A percentile compares a stretch with the other conserved stretches of the same genome.
Conservation (phyloP, 257 asterid species). For the Forsythia suspensa region DNA sequence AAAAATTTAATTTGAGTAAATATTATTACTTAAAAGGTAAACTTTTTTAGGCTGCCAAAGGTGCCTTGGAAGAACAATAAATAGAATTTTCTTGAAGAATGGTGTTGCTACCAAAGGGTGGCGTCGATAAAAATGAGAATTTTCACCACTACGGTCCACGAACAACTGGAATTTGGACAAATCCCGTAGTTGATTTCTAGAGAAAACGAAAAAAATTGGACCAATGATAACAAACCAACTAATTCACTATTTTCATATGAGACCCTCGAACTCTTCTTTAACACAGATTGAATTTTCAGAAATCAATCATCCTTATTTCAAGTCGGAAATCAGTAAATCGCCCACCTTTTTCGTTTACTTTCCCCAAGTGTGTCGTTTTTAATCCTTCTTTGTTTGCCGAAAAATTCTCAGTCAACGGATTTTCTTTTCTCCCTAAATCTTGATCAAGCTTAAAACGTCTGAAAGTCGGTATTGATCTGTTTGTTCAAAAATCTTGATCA, state of each 20-base stretch:
- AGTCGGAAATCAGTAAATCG: neutral
- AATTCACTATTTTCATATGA: neutral
- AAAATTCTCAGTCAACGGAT: conserved; percentile 10
- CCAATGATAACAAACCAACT: neutral
- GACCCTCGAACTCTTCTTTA: conserved; percentile 18
- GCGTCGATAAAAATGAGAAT: neutral
- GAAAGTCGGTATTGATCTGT: conserved; percentile 12
- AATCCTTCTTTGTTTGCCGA: neutral
- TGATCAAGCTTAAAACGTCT: neutral
- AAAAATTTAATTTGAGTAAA: no score
- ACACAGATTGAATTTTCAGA: conserved; percentile 17
- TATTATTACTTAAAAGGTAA: no score
- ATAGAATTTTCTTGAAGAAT: neutral
- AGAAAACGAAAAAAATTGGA: neutral
- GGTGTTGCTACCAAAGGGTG: neutral
- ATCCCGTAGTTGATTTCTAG: no score
- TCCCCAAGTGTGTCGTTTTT: neutral
- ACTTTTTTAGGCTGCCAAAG: no score
- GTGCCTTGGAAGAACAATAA: no score
- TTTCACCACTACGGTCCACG: neutral
- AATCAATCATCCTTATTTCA: conserved; percentile 15
- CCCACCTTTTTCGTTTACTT: conserved; percentile 21
- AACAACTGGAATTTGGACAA: neutral
- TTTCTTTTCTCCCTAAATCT: neutral
- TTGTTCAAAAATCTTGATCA: neutral